phyloP scores from a whole-genome alignment of 2,329 filamentous ascomycete genomes.

The Pyrenochaeta sp. region DNA sequence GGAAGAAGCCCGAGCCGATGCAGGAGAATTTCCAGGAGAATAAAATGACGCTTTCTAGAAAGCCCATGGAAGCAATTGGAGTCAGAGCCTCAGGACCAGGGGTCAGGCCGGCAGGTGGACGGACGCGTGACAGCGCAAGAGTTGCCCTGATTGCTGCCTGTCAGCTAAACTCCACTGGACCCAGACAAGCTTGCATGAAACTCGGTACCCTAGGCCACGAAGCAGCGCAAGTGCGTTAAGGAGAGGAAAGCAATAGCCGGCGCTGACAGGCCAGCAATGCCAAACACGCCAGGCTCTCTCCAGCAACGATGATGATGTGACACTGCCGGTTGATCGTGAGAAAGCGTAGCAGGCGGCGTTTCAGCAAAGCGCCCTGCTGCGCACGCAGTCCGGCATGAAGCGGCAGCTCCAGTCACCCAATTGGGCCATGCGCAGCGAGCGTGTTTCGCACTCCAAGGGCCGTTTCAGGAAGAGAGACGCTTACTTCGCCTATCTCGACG shows the following conservation, averaged over 20 bases:
- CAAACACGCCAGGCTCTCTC: neutral
- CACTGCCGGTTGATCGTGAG: constrained; percentile 16
- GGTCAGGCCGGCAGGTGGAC: neutral
- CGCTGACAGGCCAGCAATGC: neutral
- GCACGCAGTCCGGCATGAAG: neutral
- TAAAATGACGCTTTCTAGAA: constrained; percentile 28
- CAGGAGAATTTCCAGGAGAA: constrained; percentile 12
- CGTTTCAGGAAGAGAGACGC: constrained; percentile 27
- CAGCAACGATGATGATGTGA: constrained; percentile 14
- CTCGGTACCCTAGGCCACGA: neutral
- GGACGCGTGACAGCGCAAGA: neutral
- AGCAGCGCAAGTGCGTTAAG: neutral
- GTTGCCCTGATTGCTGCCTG: neutral
- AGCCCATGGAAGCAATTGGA: constrained; percentile 18
- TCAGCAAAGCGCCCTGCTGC: constrained; percentile 13
- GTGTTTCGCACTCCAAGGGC: constrained; percentile 32
- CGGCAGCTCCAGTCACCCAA: constrained; percentile 7
- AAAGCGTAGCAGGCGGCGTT: constrained; percentile 25
- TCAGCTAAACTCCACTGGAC: neutral
- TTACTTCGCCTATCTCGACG: constrained; percentile 28
- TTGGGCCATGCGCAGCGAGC: constrained; percentile 20
- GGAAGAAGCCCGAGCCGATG: constrained; percentile 23
- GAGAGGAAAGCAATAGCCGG: neutral
- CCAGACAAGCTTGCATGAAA: neutral
- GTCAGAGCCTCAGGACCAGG: neutral